Base-by-base conservation (phyloP, 192 early-diverging fungal species). In the Funneliformis mosseae region DNA sequence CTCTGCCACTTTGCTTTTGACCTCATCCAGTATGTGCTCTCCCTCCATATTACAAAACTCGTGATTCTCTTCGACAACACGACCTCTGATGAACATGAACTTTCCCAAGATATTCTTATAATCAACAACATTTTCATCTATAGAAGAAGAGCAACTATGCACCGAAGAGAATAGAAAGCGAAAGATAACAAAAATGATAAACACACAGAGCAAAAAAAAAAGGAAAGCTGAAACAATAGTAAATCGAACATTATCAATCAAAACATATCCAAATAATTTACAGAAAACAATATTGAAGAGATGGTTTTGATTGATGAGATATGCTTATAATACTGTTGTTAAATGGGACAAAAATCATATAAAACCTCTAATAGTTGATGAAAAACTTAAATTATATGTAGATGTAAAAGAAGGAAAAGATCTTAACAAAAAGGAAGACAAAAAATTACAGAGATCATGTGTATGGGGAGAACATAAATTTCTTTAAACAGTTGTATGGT, bases 401-500 rank as follows among this genome's bases (percentile, higher is more conserved):
- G 71, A 73, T 73, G 11, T 73, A 73, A 73, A 42, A 50, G 45
- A 73, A 46, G 33, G n/a, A 73, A 73, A 73, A 46, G 23, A 46
- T 73, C 25, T 39, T 73, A 7, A 73, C 48, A 18, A 73, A 46
- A 25, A 73, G 12, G n/a, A n/a, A n/a, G 45, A 73, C 3, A 73
- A 73, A 39, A 73, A 73, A 73, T 73, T 73, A 73, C 10, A 73
- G 46, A 73, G 18, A 46, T 46, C 43, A 73, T 72, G 25, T 72
- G 11, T 64, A 64, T 64, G 11, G 11, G 23, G 11, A 64, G 28
- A 64, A 14, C 28, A 4, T 27, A 64, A 72, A 72, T 72, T 72
- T 72, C 43, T 72, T 72, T 25, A 5, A 72, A 72, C 45, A 72
- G 25, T 72, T 72, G 21, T 72, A 72, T 72, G 70, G 11, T 27